These are phyloP conservation scores for Astrephomene gubernaculifera DNA, from an alignment of 139 green algal genomes.

Conservation along the genomic window DNA sequence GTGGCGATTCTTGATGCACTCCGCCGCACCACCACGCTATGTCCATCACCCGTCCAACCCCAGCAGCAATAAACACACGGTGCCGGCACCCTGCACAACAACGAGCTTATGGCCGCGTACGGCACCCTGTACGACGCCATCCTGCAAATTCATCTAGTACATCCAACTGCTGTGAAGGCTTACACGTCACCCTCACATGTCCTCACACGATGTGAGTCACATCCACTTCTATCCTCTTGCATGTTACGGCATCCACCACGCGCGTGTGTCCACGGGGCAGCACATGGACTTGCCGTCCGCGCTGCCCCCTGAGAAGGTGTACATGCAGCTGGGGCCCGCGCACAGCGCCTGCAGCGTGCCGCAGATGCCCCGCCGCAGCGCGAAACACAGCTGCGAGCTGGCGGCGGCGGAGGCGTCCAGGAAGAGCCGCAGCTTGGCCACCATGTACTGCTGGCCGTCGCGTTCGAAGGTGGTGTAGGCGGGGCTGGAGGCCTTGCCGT, in stretches of 20 bases:
- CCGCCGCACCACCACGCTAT: too few relatives aligned
- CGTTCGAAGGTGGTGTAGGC: slow-evolving; percentile 15
- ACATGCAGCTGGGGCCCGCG: background rate
- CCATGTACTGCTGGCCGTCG: background rate
- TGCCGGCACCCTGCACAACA: background rate
- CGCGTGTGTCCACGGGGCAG: background rate
- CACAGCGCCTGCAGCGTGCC: slow-evolving; percentile 1
- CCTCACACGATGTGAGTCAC: too few relatives aligned
- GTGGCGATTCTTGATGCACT: too few relatives aligned
- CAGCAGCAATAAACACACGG: too few relatives aligned
- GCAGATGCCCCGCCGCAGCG: background rate
- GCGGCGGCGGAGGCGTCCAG: background rate
- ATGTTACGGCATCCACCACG: too few relatives aligned
- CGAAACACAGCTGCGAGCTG: background rate
- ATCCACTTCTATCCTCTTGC: too few relatives aligned
- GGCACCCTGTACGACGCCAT: background rate
- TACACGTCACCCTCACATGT: background rate
- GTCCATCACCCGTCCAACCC: too few relatives aligned
- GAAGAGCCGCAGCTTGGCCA: background rate
- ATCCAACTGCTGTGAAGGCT: background rate
- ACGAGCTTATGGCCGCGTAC: background rate
- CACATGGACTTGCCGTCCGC: background rate
- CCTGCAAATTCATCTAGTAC: background rate
- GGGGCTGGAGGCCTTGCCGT: background rate
- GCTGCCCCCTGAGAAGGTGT: background rate